Conservation (phyloP, 345 rosid genomes). For the Erysimum cheiranthoides region DNA sequence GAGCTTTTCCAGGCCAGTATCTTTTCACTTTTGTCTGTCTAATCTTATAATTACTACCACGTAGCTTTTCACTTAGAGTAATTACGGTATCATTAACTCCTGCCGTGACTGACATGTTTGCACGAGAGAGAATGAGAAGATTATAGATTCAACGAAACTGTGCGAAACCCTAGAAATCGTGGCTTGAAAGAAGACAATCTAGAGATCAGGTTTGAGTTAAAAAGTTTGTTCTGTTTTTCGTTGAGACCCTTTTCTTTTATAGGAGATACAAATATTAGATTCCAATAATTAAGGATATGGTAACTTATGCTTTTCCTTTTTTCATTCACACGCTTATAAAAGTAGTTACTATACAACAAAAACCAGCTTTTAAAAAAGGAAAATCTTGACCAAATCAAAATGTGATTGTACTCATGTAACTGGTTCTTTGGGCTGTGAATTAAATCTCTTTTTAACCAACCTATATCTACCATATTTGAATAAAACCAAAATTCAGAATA, state of each 20-base stretch:
- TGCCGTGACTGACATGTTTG: conserved; percentile 72
- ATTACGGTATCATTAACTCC: conserved; percentile 64
- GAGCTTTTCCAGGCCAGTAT: conserved; percentile 77
- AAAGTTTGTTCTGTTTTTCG: background rate
- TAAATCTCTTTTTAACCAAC: background rate
- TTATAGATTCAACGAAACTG: background rate
- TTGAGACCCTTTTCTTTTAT: background rate
- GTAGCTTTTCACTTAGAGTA: conserved; percentile 65
- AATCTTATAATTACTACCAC: conserved; percentile 59
- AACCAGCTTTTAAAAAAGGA: background rate
- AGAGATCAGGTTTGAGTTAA: background rate
- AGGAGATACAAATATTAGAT: background rate
- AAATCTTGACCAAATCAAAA: background rate
- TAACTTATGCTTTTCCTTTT: background rate
- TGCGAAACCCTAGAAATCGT: conserved; percentile 26
- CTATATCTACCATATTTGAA: background rate
- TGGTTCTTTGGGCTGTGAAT: background rate
- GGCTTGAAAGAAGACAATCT: background rate
- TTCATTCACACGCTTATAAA: background rate
- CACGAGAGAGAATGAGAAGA: background rate
- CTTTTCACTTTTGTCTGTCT: conserved; percentile 70
- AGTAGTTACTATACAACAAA: background rate
- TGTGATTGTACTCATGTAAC: background rate
- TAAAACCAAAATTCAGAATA: background rate
- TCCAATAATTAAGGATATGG: background rate